These are phyloP conservation scores for Apiospora arundinis DNA, from an alignment of 2,329 filamentous ascomycete genomes.

Conservation along the genomic window DNA sequence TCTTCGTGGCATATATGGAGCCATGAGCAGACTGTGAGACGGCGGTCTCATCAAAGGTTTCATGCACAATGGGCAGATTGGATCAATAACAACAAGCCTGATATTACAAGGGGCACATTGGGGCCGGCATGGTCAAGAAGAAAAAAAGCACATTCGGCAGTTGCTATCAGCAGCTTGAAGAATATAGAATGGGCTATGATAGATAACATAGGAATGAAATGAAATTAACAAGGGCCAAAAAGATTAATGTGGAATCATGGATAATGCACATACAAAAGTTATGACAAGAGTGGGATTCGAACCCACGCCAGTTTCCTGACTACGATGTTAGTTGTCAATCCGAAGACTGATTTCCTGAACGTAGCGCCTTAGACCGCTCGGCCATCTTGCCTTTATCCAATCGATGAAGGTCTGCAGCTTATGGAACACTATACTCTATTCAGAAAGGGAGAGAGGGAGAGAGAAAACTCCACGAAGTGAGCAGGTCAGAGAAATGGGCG, in stretches of 20 bases:
- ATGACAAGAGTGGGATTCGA: conserved; percentile 48
- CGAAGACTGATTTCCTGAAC: conserved; percentile 34
- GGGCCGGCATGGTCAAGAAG: no score
- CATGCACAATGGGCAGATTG: neutral
- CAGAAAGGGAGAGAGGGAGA: no score
- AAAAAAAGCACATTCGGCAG: neutral
- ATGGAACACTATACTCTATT: neutral
- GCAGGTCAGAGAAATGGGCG: neutral
- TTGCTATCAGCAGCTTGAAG: no score
- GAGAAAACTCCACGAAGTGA: neutral
- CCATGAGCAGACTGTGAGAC: neutral
- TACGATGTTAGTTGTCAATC: conserved; percentile 30
- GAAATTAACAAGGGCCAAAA: no score
- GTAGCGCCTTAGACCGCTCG: conserved; percentile 43
- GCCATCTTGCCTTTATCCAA: conserved; percentile 36
- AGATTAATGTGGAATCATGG: no score
- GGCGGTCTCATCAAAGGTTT: no score
- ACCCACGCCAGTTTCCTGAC: conserved; percentile 48
- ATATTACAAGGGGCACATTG: no score
- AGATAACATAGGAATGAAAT: no score
- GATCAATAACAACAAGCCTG: no score
- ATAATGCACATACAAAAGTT: conserved; percentile 22
- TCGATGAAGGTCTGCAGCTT: neutral
- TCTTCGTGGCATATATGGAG: neutral
- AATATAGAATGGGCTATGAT: no score